A percentile compares a stretch with the other conserved stretches of the same genome.
These are phyloP conservation scores for Hemileia vastatrix DNA, from an alignment of 1,284 basidiomycete genomes.

Conservation along the genomic window DNA sequence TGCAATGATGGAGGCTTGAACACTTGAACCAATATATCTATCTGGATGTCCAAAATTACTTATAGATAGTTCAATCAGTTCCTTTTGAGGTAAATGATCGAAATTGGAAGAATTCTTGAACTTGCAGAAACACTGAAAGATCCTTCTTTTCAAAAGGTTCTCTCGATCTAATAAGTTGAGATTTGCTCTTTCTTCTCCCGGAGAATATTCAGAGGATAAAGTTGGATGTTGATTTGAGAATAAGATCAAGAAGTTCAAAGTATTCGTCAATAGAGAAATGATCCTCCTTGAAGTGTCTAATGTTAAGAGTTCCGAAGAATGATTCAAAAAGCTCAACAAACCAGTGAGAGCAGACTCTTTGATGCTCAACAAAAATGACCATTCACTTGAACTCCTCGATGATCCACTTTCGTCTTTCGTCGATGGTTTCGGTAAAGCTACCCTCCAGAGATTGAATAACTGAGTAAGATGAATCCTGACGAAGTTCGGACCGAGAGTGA, in stretches of 20 bases:
- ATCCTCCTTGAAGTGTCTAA: slow-evolving; percentile 82
- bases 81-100: slow-evolving; percentile 67
- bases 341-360: slow-evolving; percentile 85
- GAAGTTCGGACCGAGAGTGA: slow-evolving; percentile 86
- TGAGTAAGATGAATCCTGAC: slow-evolving; percentile 84
- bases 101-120: slow-evolving; percentile 69
- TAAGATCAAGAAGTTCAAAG: slow-evolving; percentile 71
- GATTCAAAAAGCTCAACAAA: slow-evolving; percentile 72
- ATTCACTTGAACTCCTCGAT: slow-evolving; percentile 67
- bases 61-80: slow-evolving; percentile 73
- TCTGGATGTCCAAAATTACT: slow-evolving; percentile 70
- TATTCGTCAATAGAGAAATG: slow-evolving; percentile 74
- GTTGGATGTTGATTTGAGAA: slow-evolving; percentile 47
- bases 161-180: slow-evolving; percentile 70
- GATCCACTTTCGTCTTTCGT: slow-evolving; percentile 72
- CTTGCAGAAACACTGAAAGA: slow-evolving; percentile 78
- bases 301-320: slow-evolving; percentile 64
- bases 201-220: slow-evolving; percentile 37
- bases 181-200: slow-evolving; percentile 41
- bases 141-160: slow-evolving; percentile 66
- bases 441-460: slow-evolving; percentile 87
- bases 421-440: slow-evolving; percentile 87
- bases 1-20: slow-evolving; percentile 84
- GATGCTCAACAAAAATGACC: slow-evolving; percentile 82
- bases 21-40: slow-evolving; percentile 58